A percentile compares a stretch with the other conserved stretches of the same genome.
Conservation (phyloP, 495 filamentous ascomycete species). For the Trichoderma virens region DNA sequence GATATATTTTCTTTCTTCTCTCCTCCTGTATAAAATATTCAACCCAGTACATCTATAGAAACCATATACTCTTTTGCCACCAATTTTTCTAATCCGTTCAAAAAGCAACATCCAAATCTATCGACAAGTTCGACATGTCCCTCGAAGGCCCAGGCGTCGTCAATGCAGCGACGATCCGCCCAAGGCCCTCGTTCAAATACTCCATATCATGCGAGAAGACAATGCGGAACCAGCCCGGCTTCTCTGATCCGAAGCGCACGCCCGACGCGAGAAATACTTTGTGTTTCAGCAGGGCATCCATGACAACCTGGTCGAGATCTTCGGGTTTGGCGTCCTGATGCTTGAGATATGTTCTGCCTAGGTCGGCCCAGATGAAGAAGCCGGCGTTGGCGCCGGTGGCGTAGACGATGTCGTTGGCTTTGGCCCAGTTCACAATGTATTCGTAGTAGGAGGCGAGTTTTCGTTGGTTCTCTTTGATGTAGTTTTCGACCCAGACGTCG, state of each 20-base stretch:
- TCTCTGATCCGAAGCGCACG: conserved; percentile 34
- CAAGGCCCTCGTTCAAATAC: conserved; percentile 1
- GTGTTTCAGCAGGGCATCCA: conserved; percentile 26
- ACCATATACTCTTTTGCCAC: no score
- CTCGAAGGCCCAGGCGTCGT: background rate
- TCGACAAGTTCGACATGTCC: background rate
- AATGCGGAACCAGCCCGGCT: conserved; percentile 45
- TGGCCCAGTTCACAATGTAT: conserved; percentile 21
- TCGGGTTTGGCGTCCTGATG: conserved; percentile 3
- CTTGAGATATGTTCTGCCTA: conserved; percentile 17
- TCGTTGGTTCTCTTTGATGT: conserved; percentile 29
- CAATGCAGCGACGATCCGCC: background rate
- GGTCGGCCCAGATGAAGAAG: conserved; percentile 48
- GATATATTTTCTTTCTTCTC: no score
- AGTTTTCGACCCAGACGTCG: conserved; percentile 29
- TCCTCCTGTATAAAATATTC: no score
- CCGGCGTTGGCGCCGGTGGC: conserved; percentile 34
- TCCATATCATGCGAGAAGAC: conserved; percentile 28
- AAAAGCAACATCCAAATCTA: no score
- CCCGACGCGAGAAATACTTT: conserved; percentile 40
- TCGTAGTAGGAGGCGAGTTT: conserved; percentile 26
- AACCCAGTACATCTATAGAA: no score
- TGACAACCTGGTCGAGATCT: conserved; percentile 21
- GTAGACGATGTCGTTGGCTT: conserved; percentile 29
- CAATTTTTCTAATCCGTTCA: no score